phyloP scores from a whole-genome alignment of 2,329 filamentous ascomycete genomes.

The Sporothrix schenckii region DNA sequence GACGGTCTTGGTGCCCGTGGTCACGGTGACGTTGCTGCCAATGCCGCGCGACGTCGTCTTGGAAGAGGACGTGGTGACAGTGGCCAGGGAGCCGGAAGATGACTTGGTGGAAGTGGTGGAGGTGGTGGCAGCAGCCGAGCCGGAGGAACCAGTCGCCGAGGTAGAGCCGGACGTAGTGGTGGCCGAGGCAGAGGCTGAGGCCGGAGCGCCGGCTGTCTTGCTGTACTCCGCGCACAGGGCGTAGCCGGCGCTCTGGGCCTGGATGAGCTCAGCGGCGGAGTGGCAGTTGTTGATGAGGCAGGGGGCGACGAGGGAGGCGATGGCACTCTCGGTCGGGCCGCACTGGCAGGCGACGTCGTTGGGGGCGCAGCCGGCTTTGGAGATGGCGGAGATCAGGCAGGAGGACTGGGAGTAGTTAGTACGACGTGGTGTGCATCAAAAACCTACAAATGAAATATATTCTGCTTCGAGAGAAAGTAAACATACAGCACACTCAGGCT shows the following conservation, averaged over 20 bases:
- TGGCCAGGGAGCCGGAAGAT: conserved; percentile 18
- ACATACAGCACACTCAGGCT: conserved; percentile 46
- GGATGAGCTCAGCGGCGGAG: conserved; percentile 37
- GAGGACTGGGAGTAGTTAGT: conserved; percentile 43
- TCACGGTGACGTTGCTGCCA: conserved; percentile 31
- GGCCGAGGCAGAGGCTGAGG: conserved; percentile 25
- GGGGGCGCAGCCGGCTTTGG: conserved; percentile 50
- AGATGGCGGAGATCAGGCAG: conserved; percentile 54
- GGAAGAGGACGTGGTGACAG: conserved; percentile 12
- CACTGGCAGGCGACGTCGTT: conserved; percentile 57
- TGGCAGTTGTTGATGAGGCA: conserved; percentile 44
- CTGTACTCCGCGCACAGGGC: conserved; percentile 42
- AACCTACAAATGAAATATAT: background rate
- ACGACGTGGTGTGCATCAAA: too few species aligned
- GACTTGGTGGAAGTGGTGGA: background rate
- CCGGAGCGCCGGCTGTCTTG: conserved; percentile 34
- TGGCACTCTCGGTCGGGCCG: conserved; percentile 44
- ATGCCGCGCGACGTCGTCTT: background rate
- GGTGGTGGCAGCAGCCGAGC: background rate
- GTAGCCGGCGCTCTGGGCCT: conserved; percentile 42
- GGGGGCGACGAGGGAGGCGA: conserved; percentile 40
- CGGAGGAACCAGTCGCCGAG: conserved; percentile 23
- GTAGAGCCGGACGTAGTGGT: conserved; percentile 18
- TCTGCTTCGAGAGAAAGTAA: too few species aligned
- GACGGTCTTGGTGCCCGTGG: conserved; percentile 27